phyloP scores from a whole-genome alignment of 176 grass and related monocot species.

The Cymbopogon citratus region DNA sequence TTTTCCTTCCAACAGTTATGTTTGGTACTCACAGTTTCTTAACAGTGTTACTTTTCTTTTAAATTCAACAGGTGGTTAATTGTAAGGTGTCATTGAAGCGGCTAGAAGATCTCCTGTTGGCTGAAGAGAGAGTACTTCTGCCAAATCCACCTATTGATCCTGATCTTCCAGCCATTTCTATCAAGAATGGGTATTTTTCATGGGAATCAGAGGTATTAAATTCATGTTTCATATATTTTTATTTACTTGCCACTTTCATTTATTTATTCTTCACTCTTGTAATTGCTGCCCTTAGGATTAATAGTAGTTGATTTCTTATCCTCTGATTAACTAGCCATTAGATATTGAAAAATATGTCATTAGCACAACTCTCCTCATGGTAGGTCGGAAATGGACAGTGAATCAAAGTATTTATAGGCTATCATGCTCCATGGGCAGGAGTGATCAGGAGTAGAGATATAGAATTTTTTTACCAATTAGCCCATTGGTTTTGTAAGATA shows the following conservation, averaged over 20 bases:
- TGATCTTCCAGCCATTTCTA: slow-evolving; percentile 77
- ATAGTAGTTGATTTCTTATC: slow-evolving; percentile 2
- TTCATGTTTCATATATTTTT: slow-evolving; percentile 18
- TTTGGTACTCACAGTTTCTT: slow-evolving; percentile 10
- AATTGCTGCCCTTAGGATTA: background rate
- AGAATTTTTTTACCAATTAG: slow-evolving; percentile 1
- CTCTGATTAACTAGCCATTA: background rate
- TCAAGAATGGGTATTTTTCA: slow-evolving; percentile 87
- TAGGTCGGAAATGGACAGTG: background rate
- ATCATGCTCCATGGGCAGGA: background rate
- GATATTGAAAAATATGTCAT: background rate
- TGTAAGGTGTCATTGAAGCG: slow-evolving; percentile 90
- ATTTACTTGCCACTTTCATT: slow-evolving; percentile 4
- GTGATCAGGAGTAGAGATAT: background rate
- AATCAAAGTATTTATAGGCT: background rate
- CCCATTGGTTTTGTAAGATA: background rate
- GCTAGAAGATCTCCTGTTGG: slow-evolving; percentile 75
- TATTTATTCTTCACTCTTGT: background rate
- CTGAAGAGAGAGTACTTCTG: slow-evolving; percentile 82
- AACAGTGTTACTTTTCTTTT: slow-evolving; percentile 5
- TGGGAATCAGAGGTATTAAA: slow-evolving; percentile 88
- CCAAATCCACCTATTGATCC: slow-evolving; percentile 79
- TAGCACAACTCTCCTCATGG: background rate
- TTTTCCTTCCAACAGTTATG: background rate
- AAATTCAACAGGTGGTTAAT: slow-evolving; percentile 81